Conservation (phyloP, 1,139 yeast genomes). For the Yamadazyma dushanensis region DNA sequence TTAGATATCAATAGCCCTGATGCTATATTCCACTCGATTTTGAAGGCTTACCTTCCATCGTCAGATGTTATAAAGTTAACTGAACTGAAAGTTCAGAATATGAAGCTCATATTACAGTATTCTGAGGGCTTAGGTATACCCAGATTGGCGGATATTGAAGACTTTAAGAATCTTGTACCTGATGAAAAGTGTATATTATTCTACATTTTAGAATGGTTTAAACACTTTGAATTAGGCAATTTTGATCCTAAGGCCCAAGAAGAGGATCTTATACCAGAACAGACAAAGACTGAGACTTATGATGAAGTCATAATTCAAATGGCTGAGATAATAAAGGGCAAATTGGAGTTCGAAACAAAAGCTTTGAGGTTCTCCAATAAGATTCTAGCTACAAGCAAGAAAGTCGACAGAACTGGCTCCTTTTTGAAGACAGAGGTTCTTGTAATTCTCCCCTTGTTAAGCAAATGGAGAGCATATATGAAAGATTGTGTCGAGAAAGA, state of each 20-base stretch:
- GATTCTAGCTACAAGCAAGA: constrained; percentile 18
- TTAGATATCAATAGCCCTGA: constrained; percentile 33
- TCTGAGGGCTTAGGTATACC: constrained; percentile 53
- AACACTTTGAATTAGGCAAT: constrained; percentile 39
- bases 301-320: constrained; percentile 24
- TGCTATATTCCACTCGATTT: constrained; percentile 24
- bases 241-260: constrained; percentile 2
- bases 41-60: constrained; percentile 22
- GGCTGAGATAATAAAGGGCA: constrained; percentile 23
- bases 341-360: constrained; percentile 32
- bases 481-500: neutral
- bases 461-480: constrained; percentile 9
- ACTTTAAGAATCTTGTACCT: constrained; percentile 51
- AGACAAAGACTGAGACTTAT: constrained; percentile 7
- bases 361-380: constrained; percentile 31
- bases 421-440: constrained; percentile 5
- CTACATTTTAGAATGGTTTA: constrained; percentile 67
- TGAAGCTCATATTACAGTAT: constrained; percentile 21
- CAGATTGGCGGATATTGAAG: constrained; percentile 59
- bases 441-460: constrained; percentile 4
- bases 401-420: constrained; percentile 5
- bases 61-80: constrained; percentile 30
- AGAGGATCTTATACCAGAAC: neutral
- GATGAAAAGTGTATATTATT: constrained; percentile 69
- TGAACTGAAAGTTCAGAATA: constrained; percentile 31